Evolutionary conservation across 1,139 yeast genomes (phyloP).

Genomic region (Candida frijolesensis): DNA sequence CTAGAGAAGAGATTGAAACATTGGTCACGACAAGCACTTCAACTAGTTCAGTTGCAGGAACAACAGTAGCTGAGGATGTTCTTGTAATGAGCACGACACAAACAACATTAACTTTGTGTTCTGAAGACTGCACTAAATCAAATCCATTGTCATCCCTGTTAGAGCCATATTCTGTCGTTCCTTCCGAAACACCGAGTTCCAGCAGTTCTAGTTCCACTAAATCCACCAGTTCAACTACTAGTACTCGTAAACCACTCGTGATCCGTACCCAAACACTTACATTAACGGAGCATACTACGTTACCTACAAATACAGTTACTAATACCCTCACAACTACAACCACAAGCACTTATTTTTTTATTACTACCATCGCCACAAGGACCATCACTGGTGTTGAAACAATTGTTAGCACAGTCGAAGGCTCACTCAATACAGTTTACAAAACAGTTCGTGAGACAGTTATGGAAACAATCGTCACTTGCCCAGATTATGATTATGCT

Average conservation of each 20-base stretch:
- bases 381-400: too few relatives aligned
- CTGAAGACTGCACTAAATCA: not conserved
- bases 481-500: conserved; percentile 10
- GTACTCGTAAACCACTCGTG: not conserved
- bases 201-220: not conserved
- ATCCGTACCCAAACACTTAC: not conserved
- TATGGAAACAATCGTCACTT: conserved; percentile 8
- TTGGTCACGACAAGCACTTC: too few relatives aligned
- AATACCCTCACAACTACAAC: not conserved
- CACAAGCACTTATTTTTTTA: not conserved
- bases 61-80: not conserved
- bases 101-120: not conserved
- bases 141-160: not conserved
- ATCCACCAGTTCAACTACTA: too few relatives aligned
- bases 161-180: not conserved
- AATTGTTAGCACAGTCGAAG: too few relatives aligned
- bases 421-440: too few relatives aligned
- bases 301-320: not conserved
- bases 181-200: too few relatives aligned
- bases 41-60: not conserved
- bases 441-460: not conserved
- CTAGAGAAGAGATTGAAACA: not conserved
- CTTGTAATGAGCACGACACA: not conserved
- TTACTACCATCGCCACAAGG: too few relatives aligned
- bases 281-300: not conserved